Base-by-base conservation (phyloP, 495 filamentous ascomycete genomes). In the Hyaloscypha hepaticicola region DNA sequence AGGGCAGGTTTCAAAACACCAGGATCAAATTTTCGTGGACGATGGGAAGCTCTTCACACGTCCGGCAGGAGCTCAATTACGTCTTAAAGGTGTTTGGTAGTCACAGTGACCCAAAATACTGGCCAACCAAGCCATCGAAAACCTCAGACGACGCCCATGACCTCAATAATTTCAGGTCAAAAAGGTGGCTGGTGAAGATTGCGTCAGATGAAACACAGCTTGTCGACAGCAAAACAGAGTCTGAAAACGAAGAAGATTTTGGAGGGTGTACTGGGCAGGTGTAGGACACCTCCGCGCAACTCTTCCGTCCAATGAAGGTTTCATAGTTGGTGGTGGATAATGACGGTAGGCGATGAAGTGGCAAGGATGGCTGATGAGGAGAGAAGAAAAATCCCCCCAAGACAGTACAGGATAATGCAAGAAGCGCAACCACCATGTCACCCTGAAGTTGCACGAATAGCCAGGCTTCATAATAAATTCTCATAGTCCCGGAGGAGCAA, bases 401-500 rank as follows among this genome's bases (percentile, higher is more conserved):
- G 49, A 80, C 78, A 77, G 83, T 87, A 34, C 78, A 81, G 62
- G 65, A 78, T 57, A 77, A 79, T 60, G 80, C 79, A 14, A 68
- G 77, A 33, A 69, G 74, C 14, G 81, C 82, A 9, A 81, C 79
- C 67, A 74, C 77, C 73, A 86, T 6, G 78, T 91, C 58, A 91
- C 88, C 52, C 75, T 91, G 48, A 85, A 89, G 75, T 74, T 91
- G 64, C 75, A 82, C 53, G 79, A 75, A 14, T 1, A 56, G 26
- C 69, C 66, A 16, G 70, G 80, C 56, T 59, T 59, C 48, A 81
- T 91, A 26, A 86, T 86, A 0, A n/a, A 69, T 90, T 21, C 72
- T 88, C 66, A 72, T 90, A 26, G 87, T 88, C 6, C 83, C 67
- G 77, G 82, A 85, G 65, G 88, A 88, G 3, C 72, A 76, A 90